Conservation (phyloP, 83 land plant genomes). For the Diphasiastrum complanatum region DNA sequence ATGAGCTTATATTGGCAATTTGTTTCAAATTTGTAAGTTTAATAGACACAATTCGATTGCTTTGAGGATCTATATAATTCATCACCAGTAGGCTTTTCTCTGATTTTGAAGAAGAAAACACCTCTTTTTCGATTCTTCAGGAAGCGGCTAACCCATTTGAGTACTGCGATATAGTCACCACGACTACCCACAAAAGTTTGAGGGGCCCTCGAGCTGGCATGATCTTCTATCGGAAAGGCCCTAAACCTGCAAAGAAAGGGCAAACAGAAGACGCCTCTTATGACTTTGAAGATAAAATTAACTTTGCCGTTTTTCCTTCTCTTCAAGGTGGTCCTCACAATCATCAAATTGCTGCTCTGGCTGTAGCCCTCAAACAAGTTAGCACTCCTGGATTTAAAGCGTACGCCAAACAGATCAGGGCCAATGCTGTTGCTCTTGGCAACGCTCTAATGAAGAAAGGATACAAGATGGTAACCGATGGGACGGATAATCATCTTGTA, state of each 20-base stretch:
- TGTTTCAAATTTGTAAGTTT: no score
- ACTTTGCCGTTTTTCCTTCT: slow-evolving; percentile 73
- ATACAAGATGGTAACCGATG: slow-evolving; percentile 76
- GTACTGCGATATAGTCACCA: slow-evolving; percentile 62
- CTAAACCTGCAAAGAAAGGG: slow-evolving; percentile 79
- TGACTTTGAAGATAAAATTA: slow-evolving; percentile 74
- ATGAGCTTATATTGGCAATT: no score
- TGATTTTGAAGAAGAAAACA: no score
- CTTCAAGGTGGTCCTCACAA: slow-evolving; percentile 89
- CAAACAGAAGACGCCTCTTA: slow-evolving; percentile 60
- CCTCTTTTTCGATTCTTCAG: slow-evolving; percentile 23
- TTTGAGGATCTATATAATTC: no score
- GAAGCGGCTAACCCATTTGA: slow-evolving; percentile 69
- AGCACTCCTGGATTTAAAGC: slow-evolving; percentile 70
- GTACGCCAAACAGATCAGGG: slow-evolving; percentile 80
- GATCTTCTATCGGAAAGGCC: slow-evolving; percentile 78
- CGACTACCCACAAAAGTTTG: slow-evolving; percentile 76
- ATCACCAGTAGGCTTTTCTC: no score
- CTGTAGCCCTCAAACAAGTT: slow-evolving; percentile 76
- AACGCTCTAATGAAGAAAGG: slow-evolving; percentile 76
- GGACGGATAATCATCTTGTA: slow-evolving; percentile 81
- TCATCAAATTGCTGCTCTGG: slow-evolving; percentile 87
- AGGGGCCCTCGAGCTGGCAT: slow-evolving; percentile 73
- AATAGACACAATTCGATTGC: no score
- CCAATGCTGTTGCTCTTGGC: slow-evolving; percentile 80